These are phyloP conservation scores for Gynostemma pentaphyllum DNA, from an alignment of 306 rosid genomes.

Conservation along the genomic window DNA sequence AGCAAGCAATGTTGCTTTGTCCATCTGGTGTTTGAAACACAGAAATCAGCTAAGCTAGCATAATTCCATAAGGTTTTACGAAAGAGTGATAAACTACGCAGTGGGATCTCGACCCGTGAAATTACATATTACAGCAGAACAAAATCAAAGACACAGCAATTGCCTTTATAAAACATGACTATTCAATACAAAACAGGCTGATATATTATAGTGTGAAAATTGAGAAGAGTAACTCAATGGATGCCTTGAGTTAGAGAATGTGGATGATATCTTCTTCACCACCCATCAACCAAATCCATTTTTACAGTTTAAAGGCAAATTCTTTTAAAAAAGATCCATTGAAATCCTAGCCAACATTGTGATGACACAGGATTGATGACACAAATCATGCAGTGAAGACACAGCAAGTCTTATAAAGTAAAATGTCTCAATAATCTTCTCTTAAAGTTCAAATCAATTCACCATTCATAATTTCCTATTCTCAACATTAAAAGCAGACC, in stretches of 20 bases:
- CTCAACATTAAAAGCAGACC: neutral
- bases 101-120: no score
- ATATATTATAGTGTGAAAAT: neutral
- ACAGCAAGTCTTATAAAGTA: neutral
- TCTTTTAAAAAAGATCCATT: no score
- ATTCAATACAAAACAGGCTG: neutral
- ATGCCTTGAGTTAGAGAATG: neutral
- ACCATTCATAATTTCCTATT: neutral
- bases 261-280: conserved; percentile 1
- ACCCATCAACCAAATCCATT: neutral
- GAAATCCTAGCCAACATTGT: neutral
- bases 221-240: neutral
- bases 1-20: conserved; percentile 63
- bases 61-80: neutral
- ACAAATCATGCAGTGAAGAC: neutral
- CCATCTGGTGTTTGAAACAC: conserved; percentile 38
- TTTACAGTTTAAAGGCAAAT: neutral
- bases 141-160: neutral
- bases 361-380: neutral
- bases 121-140: no score
- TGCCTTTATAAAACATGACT: neutral
- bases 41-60: neutral
- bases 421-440: neutral
- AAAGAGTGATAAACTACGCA: neutral
- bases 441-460: neutral